Evolutionary conservation across 371 early-diverging fungal genomes (phyloP).

Genomic region (Mucor velutinosus): DNA sequence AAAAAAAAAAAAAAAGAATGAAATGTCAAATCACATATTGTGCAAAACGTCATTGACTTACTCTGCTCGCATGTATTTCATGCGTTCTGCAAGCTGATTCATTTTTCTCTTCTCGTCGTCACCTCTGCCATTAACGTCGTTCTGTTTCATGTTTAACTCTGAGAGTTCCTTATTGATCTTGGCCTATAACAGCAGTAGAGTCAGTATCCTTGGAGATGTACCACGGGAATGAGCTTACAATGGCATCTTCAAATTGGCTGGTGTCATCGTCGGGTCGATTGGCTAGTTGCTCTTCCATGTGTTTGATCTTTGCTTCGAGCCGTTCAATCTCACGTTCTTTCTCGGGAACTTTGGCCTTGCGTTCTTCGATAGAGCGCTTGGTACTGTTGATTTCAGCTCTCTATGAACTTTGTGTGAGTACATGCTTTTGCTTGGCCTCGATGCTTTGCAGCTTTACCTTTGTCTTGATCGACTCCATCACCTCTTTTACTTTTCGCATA

Average conservation of each 20-base stretch:
- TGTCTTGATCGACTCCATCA: not conserved
- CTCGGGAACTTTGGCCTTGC: slow-evolving; percentile 41
- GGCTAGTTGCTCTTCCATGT: slow-evolving; percentile 40
- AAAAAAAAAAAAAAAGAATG: no score
- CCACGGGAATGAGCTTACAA: slow-evolving; percentile 30
- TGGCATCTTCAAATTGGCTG: slow-evolving; percentile 30
- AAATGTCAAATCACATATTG: not conserved
- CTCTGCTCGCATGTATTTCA: not conserved
- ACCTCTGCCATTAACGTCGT: not conserved
- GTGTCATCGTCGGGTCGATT: slow-evolving; percentile 38
- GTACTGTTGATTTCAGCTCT: not conserved
- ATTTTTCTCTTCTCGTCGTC: not conserved
- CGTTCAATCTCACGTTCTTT: slow-evolving; percentile 39
- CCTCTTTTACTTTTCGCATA: not conserved
- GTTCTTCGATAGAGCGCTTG: slow-evolving; percentile 18
- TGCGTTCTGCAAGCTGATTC: not conserved
- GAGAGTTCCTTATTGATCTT: slow-evolving; percentile 13
- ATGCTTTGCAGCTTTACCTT: not conserved
- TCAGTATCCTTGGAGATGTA: not conserved
- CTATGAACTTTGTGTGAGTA: not conserved
- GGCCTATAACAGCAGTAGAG: not conserved
- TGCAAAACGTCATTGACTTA: slow-evolving; percentile 1
- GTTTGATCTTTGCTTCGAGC: slow-evolving; percentile 49
- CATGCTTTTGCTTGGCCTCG: not conserved
- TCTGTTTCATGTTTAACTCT: not conserved